These are phyloP conservation scores for Chondrostereum purpureum DNA, from an alignment of 1,284 basidiomycete species.

Conservation along the genomic window DNA sequence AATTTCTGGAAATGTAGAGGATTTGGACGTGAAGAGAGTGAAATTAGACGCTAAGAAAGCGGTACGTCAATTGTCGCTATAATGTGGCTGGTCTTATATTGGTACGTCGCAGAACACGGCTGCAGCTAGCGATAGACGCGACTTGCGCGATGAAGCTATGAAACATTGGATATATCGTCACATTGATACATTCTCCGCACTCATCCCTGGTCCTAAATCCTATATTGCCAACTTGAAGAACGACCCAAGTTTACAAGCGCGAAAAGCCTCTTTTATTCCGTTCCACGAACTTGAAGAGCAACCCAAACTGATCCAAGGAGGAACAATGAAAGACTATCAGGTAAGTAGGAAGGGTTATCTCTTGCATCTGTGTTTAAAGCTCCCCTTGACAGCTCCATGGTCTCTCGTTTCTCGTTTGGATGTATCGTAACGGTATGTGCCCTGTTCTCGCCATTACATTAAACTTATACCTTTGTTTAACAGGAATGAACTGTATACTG, in stretches of 20 bases:
- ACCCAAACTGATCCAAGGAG: conserved; percentile 36
- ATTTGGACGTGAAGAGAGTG: background rate
- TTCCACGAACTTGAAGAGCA: conserved; percentile 35
- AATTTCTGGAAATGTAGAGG: background rate
- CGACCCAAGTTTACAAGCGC: background rate
- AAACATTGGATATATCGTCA: background rate
- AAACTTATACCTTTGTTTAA: no score
- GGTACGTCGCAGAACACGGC: background rate
- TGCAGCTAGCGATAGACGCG: background rate
- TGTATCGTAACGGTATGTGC: conserved; percentile 50
- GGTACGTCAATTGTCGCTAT: background rate
- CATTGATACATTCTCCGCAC: background rate
- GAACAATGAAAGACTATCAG: conserved; percentile 56
- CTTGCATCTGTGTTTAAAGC: background rate
- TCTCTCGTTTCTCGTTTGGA: conserved; percentile 45
- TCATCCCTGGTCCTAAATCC: background rate
- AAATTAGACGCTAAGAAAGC: background rate
- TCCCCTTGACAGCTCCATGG: conserved; percentile 35
- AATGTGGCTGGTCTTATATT: background rate
- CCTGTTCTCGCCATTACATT: no score
- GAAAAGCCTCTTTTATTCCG: conserved; percentile 21
- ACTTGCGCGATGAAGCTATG: background rate
- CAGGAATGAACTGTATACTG: conserved; percentile 54
- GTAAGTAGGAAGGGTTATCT: conserved; percentile 20
- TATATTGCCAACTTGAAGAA: background rate